A percentile compares a stretch with the other conserved stretches of the same genome.
Evolutionary conservation across 2,329 filamentous ascomycete species (phyloP).

Genomic region (Pezicula carpinea): DNA sequence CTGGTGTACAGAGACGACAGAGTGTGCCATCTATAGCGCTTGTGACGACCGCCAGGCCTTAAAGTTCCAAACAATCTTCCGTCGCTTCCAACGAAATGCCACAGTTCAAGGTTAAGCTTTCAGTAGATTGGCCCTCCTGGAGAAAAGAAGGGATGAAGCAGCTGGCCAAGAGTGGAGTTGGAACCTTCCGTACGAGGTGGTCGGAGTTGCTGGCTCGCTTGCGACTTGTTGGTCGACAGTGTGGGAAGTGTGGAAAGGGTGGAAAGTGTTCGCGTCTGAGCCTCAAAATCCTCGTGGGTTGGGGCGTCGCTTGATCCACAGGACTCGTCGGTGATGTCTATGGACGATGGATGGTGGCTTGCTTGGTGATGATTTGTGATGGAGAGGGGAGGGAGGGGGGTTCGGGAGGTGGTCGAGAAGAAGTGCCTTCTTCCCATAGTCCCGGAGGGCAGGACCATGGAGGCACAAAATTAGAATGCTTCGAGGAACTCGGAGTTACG

Average conservation of each 20-base stretch:
- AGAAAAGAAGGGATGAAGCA: too few relatives aligned
- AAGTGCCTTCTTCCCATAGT: neutral
- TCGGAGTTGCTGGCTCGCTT: too few relatives aligned
- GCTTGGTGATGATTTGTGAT: neutral
- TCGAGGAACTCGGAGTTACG: neutral
- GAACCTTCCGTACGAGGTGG: too few relatives aligned
- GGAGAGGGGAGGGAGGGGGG: neutral
- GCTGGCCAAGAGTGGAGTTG: neutral
- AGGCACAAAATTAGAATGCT: neutral
- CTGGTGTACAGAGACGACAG: too few relatives aligned
- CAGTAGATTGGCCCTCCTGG: too few relatives aligned
- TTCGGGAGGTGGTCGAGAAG: neutral
- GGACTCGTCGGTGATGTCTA: conserved; percentile 7
- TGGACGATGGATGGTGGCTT: neutral
- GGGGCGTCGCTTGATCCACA: conserved; percentile 5
- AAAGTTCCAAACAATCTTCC: neutral
- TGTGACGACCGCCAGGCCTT: neutral
- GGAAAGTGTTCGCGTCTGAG: neutral
- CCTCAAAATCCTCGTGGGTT: conserved; percentile 1
- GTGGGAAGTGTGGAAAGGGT: too few relatives aligned
- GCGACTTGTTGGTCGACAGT: too few relatives aligned
- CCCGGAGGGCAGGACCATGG: neutral
- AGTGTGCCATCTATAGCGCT: too few relatives aligned
- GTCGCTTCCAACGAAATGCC: neutral
- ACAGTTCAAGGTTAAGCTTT: too few relatives aligned